Base-by-base conservation (phyloP, 2,329 filamentous ascomycete species). In the Aspergillaceae sp. region DNA sequence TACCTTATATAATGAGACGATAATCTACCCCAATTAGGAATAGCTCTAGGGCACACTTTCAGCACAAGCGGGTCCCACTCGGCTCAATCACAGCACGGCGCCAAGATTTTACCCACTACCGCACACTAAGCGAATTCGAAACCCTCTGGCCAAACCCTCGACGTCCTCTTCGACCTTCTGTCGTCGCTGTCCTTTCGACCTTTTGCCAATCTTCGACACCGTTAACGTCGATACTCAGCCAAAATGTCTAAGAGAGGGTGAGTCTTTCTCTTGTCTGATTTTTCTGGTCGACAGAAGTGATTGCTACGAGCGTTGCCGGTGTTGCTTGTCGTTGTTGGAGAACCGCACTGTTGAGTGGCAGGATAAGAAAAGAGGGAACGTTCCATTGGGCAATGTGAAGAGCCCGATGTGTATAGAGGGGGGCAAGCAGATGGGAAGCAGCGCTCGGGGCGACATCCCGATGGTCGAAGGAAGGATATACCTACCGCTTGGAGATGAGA, bases 221-320 rank as follows among this genome's bases (percentile, higher is more conserved):
- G 57, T 59, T 61, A 26, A 58, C 30, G 55, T 61, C 62, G 59
- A 71, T 63, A 66, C 58, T 58, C 57, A 63, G 62, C 58, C 68
- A 72, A 67, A 58, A 74, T 74, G 72, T 74, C 72, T 66, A 71
- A 71, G 59, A 69, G 71, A 70, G 71, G 71, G 72, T 74, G 66
- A 67, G 70, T 67, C 52, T 19, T 8, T 38, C 8, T 28, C 7
- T 26, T 7, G 7, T 38, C 26, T 38, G 9, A 38, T 28, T 27
- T 28, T 38, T 8, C 11, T 26, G 26, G 36, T 19, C 19, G 19
- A 19, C 34, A 38, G 36, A 38, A 26, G 19, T 36, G 7, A 38
- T 38, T 19, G 11, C 36, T 19, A 19, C 36, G 36, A 38, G 26
- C 11, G 36, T 38, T 38, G 36, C 36, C 36, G 36, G 11, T 38